Percentiles rank a stretch among this genome's conserved stretches.
These are phyloP conservation scores for Trichodelitschia bisporula DNA, from an alignment of 495 filamentous ascomycete genomes.

Conservation along the genomic window DNA sequence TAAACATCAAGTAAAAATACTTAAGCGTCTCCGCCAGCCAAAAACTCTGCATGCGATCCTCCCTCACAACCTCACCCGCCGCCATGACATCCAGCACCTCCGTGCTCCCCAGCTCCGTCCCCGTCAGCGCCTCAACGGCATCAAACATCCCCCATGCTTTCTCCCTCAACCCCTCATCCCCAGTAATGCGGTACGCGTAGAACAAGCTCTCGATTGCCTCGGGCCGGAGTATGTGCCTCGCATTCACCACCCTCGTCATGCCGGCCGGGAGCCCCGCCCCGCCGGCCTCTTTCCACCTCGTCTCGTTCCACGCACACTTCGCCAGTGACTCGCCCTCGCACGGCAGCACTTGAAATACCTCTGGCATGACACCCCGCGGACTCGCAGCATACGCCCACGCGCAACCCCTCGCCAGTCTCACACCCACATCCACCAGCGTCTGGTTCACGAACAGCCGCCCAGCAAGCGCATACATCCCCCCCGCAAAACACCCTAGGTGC, in stretches of 20 bases:
- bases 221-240: conserved; percentile 38
- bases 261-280: conserved; percentile 28
- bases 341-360: conserved; percentile 25
- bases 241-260: conserved; percentile 30
- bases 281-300: conserved; percentile 17
- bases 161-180: conserved; percentile 37
- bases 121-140: conserved; percentile 32
- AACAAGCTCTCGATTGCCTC: conserved; percentile 33
- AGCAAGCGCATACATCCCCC: conserved; percentile 34
- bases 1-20: conserved; percentile 29
- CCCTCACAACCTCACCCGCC: conserved; percentile 3
- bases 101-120: conserved; percentile 31
- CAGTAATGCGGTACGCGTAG: conserved; percentile 51
- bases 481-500: conserved; percentile 36
- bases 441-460: conserved; percentile 31
- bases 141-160: conserved; percentile 57
- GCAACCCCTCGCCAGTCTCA: conserved; percentile 30
- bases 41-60: conserved; percentile 19
- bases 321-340: conserved; percentile 17
- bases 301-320: conserved; percentile 29
- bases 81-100: conserved; percentile 31
- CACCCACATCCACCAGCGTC: conserved; percentile 27
- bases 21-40: conserved; percentile 26
- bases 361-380: conserved; percentile 36
- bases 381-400: conserved; percentile 32